phyloP scores from a whole-genome alignment of 768 basidiomycete species.

The Mycena crocata region DNA sequence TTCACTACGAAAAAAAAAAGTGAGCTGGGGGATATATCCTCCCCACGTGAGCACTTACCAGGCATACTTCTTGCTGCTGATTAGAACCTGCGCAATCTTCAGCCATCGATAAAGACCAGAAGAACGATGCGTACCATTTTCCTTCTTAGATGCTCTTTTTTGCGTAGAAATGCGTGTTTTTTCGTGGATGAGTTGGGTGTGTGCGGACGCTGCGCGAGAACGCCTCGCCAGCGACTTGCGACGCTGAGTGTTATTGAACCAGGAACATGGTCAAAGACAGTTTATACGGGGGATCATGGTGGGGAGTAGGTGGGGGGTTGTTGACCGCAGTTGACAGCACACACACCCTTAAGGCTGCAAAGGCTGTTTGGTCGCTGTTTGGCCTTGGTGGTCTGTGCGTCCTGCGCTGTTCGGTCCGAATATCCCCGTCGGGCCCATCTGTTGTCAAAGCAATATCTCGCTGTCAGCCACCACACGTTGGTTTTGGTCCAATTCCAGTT shows the following conservation, averaged over 20 bases:
- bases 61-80: constrained; percentile 84
- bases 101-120: constrained; percentile 9
- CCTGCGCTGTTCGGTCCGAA: background rate
- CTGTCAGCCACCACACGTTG: too few relatives aligned
- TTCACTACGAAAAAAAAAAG: constrained; percentile 62
- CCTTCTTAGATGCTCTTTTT: too few relatives aligned
- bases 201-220: constrained; percentile 49
- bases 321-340: constrained; percentile 67
- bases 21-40: too few relatives aligned
- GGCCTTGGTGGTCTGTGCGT: background rate
- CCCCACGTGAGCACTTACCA: constrained; percentile 64
- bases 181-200: constrained; percentile 38
- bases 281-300: constrained; percentile 58
- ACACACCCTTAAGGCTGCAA: constrained; percentile 50
- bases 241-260: constrained; percentile 65
- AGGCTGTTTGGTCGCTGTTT: constrained; percentile 46
- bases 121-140: constrained; percentile 54
- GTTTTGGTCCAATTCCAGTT: background rate
- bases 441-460: background rate
- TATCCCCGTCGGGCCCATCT: too few relatives aligned
- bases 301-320: constrained; percentile 50
- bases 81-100: constrained; percentile 63
- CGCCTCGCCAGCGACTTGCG: constrained; percentile 68
- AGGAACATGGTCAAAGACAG: constrained; percentile 43
- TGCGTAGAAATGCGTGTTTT: constrained; percentile 33